These are phyloP conservation scores for Saccharomyces eubayanus DNA, from an alignment of 805 yeast genomes.

Conservation along the genomic window DNA sequence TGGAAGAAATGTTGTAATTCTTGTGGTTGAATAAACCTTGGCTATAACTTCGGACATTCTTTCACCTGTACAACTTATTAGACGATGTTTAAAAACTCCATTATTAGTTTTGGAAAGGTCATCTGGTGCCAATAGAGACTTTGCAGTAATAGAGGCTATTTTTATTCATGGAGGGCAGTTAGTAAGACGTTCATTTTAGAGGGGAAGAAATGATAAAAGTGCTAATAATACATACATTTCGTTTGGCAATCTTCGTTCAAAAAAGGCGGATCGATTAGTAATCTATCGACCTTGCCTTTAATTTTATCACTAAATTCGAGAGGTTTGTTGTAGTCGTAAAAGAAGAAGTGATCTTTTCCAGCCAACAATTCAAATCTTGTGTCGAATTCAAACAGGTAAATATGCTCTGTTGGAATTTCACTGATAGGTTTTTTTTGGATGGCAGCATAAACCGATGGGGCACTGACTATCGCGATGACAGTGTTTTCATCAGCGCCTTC, in stretches of 20 bases:
- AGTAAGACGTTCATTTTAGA: not conserved
- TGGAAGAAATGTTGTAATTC: conserved; percentile 61
- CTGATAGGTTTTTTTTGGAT: conserved; percentile 45
- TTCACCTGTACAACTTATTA: conserved; percentile 84
- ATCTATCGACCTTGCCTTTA: conserved; percentile 55
- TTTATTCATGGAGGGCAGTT: not conserved
- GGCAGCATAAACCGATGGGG: conserved; percentile 89
- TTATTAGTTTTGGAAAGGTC: conserved; percentile 30
- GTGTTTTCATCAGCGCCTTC: conserved; percentile 71
- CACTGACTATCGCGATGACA: conserved; percentile 68
- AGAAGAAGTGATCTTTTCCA: conserved; percentile 55
- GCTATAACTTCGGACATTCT: conserved; percentile 63
- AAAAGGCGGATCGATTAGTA: conserved; percentile 84
- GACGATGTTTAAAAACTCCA: conserved; percentile 39
- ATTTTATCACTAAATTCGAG: conserved; percentile 48
- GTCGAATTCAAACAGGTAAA: conserved; percentile 74
- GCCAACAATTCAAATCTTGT: conserved; percentile 66
- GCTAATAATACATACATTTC: conserved; percentile 35
- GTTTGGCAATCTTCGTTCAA: conserved; percentile 74
- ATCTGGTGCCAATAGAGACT: conserved; percentile 42
- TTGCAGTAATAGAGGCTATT: conserved; percentile 49
- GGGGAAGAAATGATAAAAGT: not conserved
- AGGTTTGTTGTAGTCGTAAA: conserved; percentile 72
- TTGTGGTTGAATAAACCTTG: conserved; percentile 54
- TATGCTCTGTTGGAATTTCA: conserved; percentile 55